These are phyloP conservation scores for Suillus paluster DNA, from an alignment of 768 basidiomycete genomes.

Conservation along the genomic window DNA sequence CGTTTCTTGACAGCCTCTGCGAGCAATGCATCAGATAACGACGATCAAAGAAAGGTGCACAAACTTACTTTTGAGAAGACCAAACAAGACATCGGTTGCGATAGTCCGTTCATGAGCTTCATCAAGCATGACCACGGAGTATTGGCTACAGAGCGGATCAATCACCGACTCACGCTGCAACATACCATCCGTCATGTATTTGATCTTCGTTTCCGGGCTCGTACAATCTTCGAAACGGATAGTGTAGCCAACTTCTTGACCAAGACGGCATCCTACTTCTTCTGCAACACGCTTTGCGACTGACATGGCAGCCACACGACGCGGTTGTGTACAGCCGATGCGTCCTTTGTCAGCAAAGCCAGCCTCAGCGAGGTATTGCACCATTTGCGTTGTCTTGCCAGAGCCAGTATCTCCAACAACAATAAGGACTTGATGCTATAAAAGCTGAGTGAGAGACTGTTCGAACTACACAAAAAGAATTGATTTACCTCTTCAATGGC, in stretches of 20 bases:
- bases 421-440: constrained; percentile 85
- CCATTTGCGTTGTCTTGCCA: constrained; percentile 99
- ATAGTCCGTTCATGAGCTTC: constrained; percentile 99
- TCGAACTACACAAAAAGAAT: constrained; percentile 9
- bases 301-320: constrained; percentile 99
- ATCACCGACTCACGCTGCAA: constrained; percentile 95
- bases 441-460: constrained; percentile 20
- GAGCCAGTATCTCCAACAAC: constrained; percentile 99
- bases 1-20: constrained; percentile 93
- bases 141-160: constrained; percentile 90
- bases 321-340: constrained; percentile 97
- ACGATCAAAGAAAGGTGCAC: not conserved
- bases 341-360: constrained; percentile 90
- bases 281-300: constrained; percentile 98
- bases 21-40: constrained; percentile 22
- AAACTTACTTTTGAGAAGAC: constrained; percentile 72
- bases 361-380: constrained; percentile 94
- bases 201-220: constrained; percentile 97
- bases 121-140: constrained; percentile 97
- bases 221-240: constrained; percentile 99
- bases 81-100: constrained; percentile 97
- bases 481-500: constrained; percentile 86
- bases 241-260: constrained; percentile 97
- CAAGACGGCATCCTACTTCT: constrained; percentile 96
- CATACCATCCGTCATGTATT: constrained; percentile 99